These are phyloP conservation scores for Immersiella caudata DNA, from an alignment of 495 filamentous ascomycete genomes.

Conservation along the genomic window DNA sequence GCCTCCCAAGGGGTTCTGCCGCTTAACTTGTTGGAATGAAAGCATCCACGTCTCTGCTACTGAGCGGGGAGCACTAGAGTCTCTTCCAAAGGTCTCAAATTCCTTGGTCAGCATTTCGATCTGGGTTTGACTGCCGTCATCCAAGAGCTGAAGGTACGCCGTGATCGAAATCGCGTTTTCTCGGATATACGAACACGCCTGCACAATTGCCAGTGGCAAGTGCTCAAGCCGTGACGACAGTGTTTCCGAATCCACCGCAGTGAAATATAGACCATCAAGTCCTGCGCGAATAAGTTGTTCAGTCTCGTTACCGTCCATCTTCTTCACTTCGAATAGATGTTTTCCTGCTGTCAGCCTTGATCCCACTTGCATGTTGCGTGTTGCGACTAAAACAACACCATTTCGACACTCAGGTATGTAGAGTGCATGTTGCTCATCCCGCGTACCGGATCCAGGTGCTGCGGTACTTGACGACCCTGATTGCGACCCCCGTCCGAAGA, in stretches of 20 bases:
- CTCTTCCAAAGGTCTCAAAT: slow-evolving; percentile 23
- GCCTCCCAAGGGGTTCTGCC: slow-evolving; percentile 37
- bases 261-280: slow-evolving; percentile 7
- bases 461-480: slow-evolving; percentile 5
- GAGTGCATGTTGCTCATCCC: slow-evolving; percentile 21
- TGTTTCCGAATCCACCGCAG: slow-evolving; percentile 8
- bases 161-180: slow-evolving; percentile 38
- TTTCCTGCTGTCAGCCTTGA: slow-evolving; percentile 26
- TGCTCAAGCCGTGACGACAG: slow-evolving; percentile 44
- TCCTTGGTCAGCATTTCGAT: slow-evolving; percentile 31
- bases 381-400: slow-evolving; percentile 47
- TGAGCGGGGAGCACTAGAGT: slow-evolving; percentile 32
- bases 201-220: slow-evolving; percentile 52
- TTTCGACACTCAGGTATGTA: slow-evolving; percentile 43
- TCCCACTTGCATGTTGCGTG: slow-evolving; percentile 40
- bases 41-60: slow-evolving; percentile 39
- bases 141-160: slow-evolving; percentile 41
- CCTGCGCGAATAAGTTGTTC: slow-evolving; percentile 21
- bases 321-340: slow-evolving; percentile 29
- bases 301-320: slow-evolving; percentile 39
- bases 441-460: slow-evolving; percentile 1
- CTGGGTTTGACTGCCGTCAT: slow-evolving; percentile 25
- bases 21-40: slow-evolving; percentile 43
- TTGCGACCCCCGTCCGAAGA: slow-evolving; percentile 24
- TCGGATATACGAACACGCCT: slow-evolving; percentile 54